These are phyloP conservation scores for Auricularia auricula-judae DNA, from an alignment of 768 basidiomycete genomes.

Conservation along the genomic window DNA sequence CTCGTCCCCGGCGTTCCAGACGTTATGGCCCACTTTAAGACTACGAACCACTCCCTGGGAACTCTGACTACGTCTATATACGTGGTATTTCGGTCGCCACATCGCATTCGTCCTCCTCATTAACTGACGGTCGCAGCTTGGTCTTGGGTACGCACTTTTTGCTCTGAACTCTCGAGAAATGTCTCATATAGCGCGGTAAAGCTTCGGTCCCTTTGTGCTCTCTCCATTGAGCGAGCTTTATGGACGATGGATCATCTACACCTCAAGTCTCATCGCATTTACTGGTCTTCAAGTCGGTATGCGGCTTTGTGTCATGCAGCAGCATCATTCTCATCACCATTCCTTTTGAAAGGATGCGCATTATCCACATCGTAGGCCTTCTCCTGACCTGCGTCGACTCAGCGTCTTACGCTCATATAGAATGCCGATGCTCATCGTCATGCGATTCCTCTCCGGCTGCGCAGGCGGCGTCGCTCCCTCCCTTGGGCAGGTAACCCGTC, in stretches of 20 bases:
- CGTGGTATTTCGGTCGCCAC: background rate
- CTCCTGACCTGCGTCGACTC: background rate
- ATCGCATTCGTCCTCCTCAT: background rate
- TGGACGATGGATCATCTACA: conserved; percentile 2
- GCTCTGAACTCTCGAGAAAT: background rate
- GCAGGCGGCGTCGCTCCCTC: background rate
- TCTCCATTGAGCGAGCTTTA: conserved; percentile 2
- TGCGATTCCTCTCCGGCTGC: background rate
- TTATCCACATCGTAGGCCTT: background rate
- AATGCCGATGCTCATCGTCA: conserved; percentile 2
- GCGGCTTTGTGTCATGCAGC: background rate
- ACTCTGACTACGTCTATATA: background rate
- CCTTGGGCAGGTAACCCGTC: background rate
- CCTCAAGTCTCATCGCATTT: background rate
- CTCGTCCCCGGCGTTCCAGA: conserved; percentile 1
- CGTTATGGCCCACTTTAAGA: conserved; percentile 1
- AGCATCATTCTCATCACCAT: background rate
- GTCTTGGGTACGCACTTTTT: background rate
- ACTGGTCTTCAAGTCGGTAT: background rate
- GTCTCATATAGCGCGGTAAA: background rate
- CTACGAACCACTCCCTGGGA: background rate
- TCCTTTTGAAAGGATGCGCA: background rate
- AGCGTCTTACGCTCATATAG: background rate
- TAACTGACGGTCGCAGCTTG: background rate
- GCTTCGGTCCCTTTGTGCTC: conserved; percentile 1